Conservation (phyloP, 305 asterid genomes). For the Ilex paraguariensis region DNA sequence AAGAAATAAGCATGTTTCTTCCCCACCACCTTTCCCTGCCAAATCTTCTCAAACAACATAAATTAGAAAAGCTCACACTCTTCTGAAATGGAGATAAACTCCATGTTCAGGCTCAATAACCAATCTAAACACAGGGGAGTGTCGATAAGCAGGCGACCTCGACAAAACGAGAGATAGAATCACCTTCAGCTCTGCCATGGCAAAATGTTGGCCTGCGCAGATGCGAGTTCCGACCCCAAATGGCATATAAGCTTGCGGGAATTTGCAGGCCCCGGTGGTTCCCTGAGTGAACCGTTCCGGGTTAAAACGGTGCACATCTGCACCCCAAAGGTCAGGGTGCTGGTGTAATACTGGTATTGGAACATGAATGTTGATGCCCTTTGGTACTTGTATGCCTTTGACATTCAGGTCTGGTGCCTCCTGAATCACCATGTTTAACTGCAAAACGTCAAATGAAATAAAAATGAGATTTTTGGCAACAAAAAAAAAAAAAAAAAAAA, state of each 20-base stretch:
- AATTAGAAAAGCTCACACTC: constrained; percentile 17
- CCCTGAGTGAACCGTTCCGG: constrained; percentile 68
- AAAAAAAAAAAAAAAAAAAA: no score
- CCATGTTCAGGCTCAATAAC: constrained; percentile 58
- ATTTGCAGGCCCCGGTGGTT: constrained; percentile 51
- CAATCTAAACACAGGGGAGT: constrained; percentile 47
- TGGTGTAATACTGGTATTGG: constrained; percentile 50
- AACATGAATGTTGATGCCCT: constrained; percentile 51
- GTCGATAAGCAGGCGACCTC: constrained; percentile 46
- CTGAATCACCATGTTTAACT: constrained; percentile 60
- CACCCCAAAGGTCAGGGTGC: constrained; percentile 46
- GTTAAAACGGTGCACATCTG: constrained; percentile 39
- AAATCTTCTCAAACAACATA: no score
- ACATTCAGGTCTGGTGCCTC: constrained; percentile 54
- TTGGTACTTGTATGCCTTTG: constrained; percentile 43
- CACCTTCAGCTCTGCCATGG: constrained; percentile 68
- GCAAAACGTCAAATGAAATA: constrained; percentile 14
- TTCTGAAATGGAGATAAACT: constrained; percentile 34
- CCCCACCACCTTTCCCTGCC: no score
- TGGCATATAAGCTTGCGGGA: constrained; percentile 67
- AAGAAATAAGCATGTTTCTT: no score
- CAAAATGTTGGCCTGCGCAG: constrained; percentile 64
- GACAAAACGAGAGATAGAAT: constrained; percentile 44
- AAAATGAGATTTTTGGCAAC: no score
- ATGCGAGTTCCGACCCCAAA: constrained; percentile 57